Evolutionary conservation across 768 basidiomycete genomes (phyloP).

Genomic region (Trametes cinnabarina): DNA sequence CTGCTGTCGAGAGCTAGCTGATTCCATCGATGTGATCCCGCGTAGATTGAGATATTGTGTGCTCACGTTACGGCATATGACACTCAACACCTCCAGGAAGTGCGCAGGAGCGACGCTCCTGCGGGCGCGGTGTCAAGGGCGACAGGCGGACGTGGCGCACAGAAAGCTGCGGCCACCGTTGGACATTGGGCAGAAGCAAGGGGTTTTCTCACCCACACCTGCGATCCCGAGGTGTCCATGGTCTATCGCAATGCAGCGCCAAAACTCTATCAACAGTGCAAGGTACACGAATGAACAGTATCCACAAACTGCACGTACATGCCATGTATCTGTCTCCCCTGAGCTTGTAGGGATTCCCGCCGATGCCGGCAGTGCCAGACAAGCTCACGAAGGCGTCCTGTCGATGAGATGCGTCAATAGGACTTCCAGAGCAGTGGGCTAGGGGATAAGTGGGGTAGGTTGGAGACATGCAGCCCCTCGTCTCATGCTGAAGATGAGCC

Average conservation of each 20-base stretch:
- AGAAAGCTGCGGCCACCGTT: too few species aligned
- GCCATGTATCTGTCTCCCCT: background rate
- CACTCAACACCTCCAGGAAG: too few species aligned
- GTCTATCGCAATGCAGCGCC: background rate
- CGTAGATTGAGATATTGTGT: too few species aligned
- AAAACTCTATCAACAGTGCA: slow-evolving; percentile 1
- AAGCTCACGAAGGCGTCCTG: slow-evolving; percentile 1
- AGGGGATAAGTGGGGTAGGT: slow-evolving; percentile 3
- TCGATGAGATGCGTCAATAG: background rate
- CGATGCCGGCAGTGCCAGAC: slow-evolving; percentile 10
- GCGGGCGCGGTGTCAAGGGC: too few species aligned
- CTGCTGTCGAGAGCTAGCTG: too few species aligned
- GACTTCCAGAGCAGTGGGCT: background rate
- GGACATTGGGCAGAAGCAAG: too few species aligned
- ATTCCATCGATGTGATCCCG: too few species aligned
- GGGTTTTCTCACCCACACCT: too few species aligned
- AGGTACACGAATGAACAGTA: background rate
- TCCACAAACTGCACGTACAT: background rate
- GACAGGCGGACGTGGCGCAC: too few species aligned
- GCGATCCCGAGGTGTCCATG: slow-evolving; percentile 5
- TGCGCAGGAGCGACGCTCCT: too few species aligned
- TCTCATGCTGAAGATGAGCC: background rate
- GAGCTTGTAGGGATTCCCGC: background rate
- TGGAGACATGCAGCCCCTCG: background rate
- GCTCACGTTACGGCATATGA: too few species aligned